phyloP scores from a whole-genome alignment of 805 yeast species.

The Teunomyces gatunensis region DNA sequence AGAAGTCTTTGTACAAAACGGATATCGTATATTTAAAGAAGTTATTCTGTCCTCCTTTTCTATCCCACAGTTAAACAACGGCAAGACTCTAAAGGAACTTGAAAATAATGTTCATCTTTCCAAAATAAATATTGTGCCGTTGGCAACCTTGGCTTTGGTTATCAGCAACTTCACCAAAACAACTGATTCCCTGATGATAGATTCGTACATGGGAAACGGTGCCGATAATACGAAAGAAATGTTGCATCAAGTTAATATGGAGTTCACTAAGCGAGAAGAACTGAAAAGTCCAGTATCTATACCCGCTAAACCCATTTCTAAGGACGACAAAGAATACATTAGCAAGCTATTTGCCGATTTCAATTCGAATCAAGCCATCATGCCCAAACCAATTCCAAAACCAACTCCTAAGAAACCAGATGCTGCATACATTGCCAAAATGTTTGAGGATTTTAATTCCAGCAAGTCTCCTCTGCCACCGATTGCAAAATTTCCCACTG shows the following conservation, averaged over 20 bases:
- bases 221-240: constrained; percentile 10
- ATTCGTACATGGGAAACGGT: constrained; percentile 21
- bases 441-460: neutral
- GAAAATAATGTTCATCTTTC: constrained; percentile 10
- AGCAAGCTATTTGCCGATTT: constrained; percentile 24
- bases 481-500: neutral
- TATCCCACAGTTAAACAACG: constrained; percentile 21
- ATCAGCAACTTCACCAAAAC: constrained; percentile 53
- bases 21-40: constrained; percentile 42
- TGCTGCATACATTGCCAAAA: neutral
- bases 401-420: neutral
- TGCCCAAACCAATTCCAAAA: neutral
- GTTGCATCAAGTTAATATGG: constrained; percentile 13
- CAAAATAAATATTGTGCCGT: constrained; percentile 35
- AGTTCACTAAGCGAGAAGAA: neutral
- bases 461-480: neutral
- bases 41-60: constrained; percentile 25
- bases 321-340: constrained; percentile 26
- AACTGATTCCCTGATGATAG: constrained; percentile 33
- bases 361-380: constrained; percentile 7
- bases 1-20: constrained; percentile 17
- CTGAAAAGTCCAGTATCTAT: neutral
- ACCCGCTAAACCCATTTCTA: constrained; percentile 5
- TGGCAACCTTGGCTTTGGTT: constrained; percentile 49
- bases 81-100: constrained; percentile 17